Conservation (phyloP, 345 rosid species). For the Nasturtium officinale region DNA sequence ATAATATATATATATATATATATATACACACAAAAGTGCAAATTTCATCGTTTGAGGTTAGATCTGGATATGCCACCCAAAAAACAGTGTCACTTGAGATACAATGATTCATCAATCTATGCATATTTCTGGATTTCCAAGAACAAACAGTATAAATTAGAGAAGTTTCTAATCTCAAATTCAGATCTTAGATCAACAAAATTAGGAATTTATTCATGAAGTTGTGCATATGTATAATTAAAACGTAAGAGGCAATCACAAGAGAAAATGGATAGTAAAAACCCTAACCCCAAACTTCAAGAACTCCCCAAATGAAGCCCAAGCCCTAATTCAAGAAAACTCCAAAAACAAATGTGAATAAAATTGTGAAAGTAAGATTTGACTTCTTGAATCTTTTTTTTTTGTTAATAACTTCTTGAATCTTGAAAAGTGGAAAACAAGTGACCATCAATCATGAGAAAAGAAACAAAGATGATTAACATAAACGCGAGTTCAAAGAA, state of each 20-base stretch:
- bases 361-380: neutral
- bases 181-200: neutral
- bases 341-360: neutral
- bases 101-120: neutral
- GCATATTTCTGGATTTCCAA: neutral
- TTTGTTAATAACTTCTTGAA: constrained; percentile 22
- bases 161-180: neutral
- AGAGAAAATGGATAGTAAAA: neutral
- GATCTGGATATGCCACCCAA: neutral
- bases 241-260: neutral
- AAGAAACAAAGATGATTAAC: constrained; percentile 26
- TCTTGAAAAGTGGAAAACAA: constrained; percentile 19
- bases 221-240: neutral
- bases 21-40: neutral
- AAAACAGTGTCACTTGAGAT: neutral
- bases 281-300: constrained; percentile 30
- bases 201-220: neutral
- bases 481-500: neutral
- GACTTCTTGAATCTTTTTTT: constrained; percentile 10
- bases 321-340: constrained; percentile 33
- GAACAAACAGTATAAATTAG: neutral
- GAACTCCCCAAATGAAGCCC: neutral
- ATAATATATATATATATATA: too few species aligned
- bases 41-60: neutral
- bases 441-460: constrained; percentile 11